Conservation (phyloP, 805 yeast genomes). For the Blastobotrys muscicola region DNA sequence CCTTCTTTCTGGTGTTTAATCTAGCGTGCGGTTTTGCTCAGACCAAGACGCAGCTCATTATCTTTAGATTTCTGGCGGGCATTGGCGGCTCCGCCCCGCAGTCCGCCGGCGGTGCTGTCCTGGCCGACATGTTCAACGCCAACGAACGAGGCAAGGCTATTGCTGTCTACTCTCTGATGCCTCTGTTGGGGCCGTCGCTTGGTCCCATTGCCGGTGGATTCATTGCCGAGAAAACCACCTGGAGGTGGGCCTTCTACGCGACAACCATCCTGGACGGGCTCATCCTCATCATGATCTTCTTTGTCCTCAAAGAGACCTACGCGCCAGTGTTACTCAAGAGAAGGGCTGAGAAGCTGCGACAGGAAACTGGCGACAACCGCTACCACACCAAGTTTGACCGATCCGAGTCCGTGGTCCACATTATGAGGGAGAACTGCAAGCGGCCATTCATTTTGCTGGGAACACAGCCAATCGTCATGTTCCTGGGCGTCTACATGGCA, state of each 20-base stretch:
- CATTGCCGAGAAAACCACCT: conserved; percentile 38
- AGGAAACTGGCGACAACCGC: conserved; percentile 43
- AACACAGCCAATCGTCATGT: conserved; percentile 54
- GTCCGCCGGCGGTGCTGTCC: conserved; percentile 58
- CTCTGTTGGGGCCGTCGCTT: conserved; percentile 48
- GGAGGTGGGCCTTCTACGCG: conserved; percentile 61
- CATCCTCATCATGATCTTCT: conserved; percentile 33
- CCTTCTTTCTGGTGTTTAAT: conserved; percentile 33
- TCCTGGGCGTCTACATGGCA: conserved; percentile 54
- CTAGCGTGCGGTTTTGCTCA: conserved; percentile 55
- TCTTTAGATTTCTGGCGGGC: conserved; percentile 54
- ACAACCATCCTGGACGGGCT: conserved; percentile 44
- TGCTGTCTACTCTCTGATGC: conserved; percentile 49
- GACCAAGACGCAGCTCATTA: conserved; percentile 46
- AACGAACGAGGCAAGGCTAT: conserved; percentile 45
- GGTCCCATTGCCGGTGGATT: conserved; percentile 43
- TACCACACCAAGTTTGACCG: conserved; percentile 52
- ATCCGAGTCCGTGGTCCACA: conserved; percentile 2
- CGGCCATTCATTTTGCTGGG: conserved; percentile 46
- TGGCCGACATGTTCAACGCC: conserved; percentile 50
- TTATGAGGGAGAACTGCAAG: conserved; percentile 35
- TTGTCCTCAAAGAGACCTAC: conserved; percentile 49
- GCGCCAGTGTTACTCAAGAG: conserved; percentile 41
- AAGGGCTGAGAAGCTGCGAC: conserved; percentile 39
- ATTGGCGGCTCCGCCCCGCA: conserved; percentile 56